Evolutionary conservation across 1,139 yeast genomes (phyloP).

Genomic region (Cylindricascospora bacillispora): DNA sequence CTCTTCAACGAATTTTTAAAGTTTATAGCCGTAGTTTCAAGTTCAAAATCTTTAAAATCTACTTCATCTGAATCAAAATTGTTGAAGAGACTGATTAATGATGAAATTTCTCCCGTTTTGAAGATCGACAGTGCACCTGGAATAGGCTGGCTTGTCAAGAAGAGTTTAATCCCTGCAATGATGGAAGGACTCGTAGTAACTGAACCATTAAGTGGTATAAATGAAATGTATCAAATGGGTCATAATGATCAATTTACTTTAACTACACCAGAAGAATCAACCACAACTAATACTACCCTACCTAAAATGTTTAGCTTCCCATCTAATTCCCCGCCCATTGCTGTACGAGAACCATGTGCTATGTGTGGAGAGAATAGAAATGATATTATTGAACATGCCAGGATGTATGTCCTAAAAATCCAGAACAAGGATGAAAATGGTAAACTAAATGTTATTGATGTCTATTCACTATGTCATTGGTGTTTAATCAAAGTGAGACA

Average conservation of each 20-base stretch:
- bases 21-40: constrained; percentile 25
- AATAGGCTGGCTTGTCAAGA: constrained; percentile 43
- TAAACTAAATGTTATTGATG: constrained; percentile 24
- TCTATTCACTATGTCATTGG: constrained; percentile 70
- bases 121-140: constrained; percentile 50
- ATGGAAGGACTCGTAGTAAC: constrained; percentile 72
- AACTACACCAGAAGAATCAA: constrained; percentile 1
- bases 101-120: constrained; percentile 69
- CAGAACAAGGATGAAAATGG: constrained; percentile 19
- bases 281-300: constrained; percentile 7
- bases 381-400: constrained; percentile 60
- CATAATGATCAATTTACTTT: too few species aligned
- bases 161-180: constrained; percentile 51
- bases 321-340: constrained; percentile 48
- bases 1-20: constrained; percentile 27
- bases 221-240: constrained; percentile 35
- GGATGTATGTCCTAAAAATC: constrained; percentile 55
- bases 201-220: constrained; percentile 79
- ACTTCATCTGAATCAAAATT: constrained; percentile 39
- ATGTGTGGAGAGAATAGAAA: constrained; percentile 69
- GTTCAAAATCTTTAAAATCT: constrained; percentile 24
- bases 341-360: constrained; percentile 61
- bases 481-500: constrained; percentile 72
- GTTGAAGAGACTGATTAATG: constrained; percentile 51
- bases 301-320: constrained; percentile 31